phyloP scores from a whole-genome alignment of 495 filamentous ascomycete genomes.

The Hypoxylon cercidicola region DNA sequence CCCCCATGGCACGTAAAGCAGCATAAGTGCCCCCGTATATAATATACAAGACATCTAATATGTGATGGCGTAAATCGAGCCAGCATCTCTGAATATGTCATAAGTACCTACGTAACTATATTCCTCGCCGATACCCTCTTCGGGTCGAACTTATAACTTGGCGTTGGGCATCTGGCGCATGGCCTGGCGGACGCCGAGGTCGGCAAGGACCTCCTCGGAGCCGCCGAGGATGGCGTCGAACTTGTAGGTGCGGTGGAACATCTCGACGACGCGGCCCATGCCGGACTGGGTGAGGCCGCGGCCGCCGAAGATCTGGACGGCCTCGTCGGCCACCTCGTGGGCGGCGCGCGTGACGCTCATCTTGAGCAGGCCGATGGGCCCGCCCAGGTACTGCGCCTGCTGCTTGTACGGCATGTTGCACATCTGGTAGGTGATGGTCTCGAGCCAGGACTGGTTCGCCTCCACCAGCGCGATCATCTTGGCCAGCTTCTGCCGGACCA shows the following conservation, averaged over 20 bases:
- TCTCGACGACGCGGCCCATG: constrained; percentile 84
- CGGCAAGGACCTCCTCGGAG: constrained; percentile 84
- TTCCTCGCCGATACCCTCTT: background rate
- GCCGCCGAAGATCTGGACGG: constrained; percentile 88
- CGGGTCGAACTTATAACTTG: constrained; percentile 66
- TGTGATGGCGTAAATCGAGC: too few species aligned
- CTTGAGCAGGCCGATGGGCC: constrained; percentile 86
- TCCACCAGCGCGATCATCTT: constrained; percentile 88
- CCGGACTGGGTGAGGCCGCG: constrained; percentile 82
- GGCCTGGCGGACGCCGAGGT: constrained; percentile 84
- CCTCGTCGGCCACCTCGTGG: constrained; percentile 83
- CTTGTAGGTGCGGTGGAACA: constrained; percentile 86
- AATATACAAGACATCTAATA: background rate
- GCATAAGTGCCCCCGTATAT: constrained; percentile 4
- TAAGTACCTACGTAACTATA: background rate
- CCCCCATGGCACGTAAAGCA: background rate
- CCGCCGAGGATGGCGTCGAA: constrained; percentile 90
- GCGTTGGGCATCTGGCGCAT: constrained; percentile 85
- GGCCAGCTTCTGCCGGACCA: constrained; percentile 88
- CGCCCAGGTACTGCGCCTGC: constrained; percentile 78
- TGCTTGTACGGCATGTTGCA: constrained; percentile 82
- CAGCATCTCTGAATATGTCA: too few species aligned
- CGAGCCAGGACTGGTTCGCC: constrained; percentile 85
- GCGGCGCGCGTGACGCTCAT: constrained; percentile 78
- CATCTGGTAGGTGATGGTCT: constrained; percentile 87